Base-by-base conservation (phyloP, 176 grass and related monocot genomes). In the Triticum dicoccoides region DNA sequence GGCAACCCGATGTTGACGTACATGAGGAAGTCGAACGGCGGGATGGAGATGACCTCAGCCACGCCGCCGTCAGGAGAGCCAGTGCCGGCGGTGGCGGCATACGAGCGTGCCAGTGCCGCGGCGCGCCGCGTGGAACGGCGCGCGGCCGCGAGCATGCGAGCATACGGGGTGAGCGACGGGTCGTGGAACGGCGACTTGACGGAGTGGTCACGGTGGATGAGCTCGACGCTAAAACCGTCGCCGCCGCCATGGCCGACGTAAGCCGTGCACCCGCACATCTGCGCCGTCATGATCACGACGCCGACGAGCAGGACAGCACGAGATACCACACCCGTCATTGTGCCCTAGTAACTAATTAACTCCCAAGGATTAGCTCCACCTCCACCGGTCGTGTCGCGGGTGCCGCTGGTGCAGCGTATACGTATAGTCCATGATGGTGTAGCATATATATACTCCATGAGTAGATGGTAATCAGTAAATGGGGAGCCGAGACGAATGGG, bases 201-300 rank as follows among this genome's bases (percentile, higher is more conserved):
- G 2, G 89, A 90, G 77, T 95, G 86, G 77, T 95, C 88, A 2
- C 91, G 83, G 70, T 95, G 93, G 71, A 95, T 86, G 56, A 95
- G 83, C 77, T 95, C 88, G 11, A 93, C 80, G 38, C 84, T 89
- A 25, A 95, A 93, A 18, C 88, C 93, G 5, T 14, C 65, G 30
- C 88, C 93, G 5, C 11, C 65, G 30, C 70, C 70, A 29, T 1
- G 9, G 37, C 3, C 33, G 52, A 51, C 66, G 34, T 14, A 9
- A 35, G 81, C 15, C 44, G 35, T 56, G 65, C 63, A 56, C 20
- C 8, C 24, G 34, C 68, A 61, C 56, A 63, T 30, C 9, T 35
- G 52, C 70, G 32, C 68, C 1, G 77, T 20, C 25, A 73, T 24
- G 47, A 77, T 14, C 4, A 52, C 13, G 49, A 52, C 49, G 13